Evolutionary conservation across 2,329 filamentous ascomycete genomes (phyloP), one percentile per base, ranked within the genome.

Genomic region (Alternaria sp.): DNA sequence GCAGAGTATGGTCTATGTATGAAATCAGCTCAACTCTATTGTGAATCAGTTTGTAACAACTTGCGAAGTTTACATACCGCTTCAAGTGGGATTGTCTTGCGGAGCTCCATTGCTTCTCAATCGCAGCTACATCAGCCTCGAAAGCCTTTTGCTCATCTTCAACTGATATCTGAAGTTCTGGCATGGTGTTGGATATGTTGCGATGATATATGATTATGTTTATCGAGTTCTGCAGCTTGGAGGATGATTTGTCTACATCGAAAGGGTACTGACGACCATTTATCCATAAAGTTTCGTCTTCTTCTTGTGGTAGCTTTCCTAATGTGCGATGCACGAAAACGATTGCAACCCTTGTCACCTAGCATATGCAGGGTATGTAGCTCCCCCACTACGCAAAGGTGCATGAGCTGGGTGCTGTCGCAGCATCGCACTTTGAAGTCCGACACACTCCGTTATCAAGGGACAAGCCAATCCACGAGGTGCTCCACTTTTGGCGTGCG

Each of bases 31-130:
- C n/a, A 10, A 48, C 1, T 10, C 28, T 8, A 7, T 32, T 18
- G 18, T n/a, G n/a, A 9, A 20, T 4, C 9, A 2, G 5, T 18
- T 20, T 9, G 9, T 3, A n/a, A 11, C 18, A 30, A n/a, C 7
- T 36, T 36, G 32, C 14, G 30, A 32, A 16, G 48, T 18, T 10
- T 9, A 51, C 38, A n/a, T 56, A 65, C 59, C 64, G 59, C 38
- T 65, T 65, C 51, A 67, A 54, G 54, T 65, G 58, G 16, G 59
- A 51, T 22, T 65, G 59, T 36, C 56, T 68, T 12, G 61, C 61
- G 45, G 65, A 63, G 25, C 57, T 51, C 78, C 78, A 80, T 68
- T 75, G 70, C 50, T 74, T 70, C 55, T 80, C 76, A 18, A 80
- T 77, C 1, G 71, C 65, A 25, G 67, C 66, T 2, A 79, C 72